Evolutionary conservation across 129 eudicot species (phyloP).

Genomic region (Chrysanthemum lavandulifolium): DNA sequence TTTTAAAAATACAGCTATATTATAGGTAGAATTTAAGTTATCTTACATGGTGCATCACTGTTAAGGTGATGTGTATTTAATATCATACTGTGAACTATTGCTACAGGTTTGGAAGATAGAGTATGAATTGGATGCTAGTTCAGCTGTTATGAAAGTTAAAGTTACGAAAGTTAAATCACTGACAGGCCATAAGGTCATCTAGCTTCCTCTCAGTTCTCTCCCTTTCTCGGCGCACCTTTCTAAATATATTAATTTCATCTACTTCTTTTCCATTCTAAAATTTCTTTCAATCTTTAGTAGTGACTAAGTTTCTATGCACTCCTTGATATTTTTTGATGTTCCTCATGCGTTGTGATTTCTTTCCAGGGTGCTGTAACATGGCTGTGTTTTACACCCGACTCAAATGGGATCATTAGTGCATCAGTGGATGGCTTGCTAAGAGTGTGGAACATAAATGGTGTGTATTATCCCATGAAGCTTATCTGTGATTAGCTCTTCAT

Average conservation of each 20-base stretch:
- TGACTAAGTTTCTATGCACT: neutral
- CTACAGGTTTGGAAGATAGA: conserved; percentile 88
- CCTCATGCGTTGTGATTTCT: neutral
- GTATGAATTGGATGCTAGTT: conserved; percentile 64
- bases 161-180: conserved; percentile 75
- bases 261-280: neutral
- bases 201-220: conserved; percentile 7
- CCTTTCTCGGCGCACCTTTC: neutral
- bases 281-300: neutral
- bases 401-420: neutral
- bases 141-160: conserved; percentile 44
- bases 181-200: conserved; percentile 81
- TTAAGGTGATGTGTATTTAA: conserved; percentile 2
- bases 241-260: neutral
- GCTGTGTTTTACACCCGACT: conserved; percentile 78
- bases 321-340: neutral
- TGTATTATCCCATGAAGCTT: no score
- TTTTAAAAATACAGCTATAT: no score
- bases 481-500: no score
- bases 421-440: no score
- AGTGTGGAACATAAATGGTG: no score
- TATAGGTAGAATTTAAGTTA: conserved; percentile 6
- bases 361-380: conserved; percentile 95
- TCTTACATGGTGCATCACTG: neutral
- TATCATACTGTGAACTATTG: neutral